A percentile compares a stretch with the other conserved stretches of the same genome.
Evolutionary conservation across 140 eudicot species (phyloP).

Genomic region (Stevia rebaudiana): DNA sequence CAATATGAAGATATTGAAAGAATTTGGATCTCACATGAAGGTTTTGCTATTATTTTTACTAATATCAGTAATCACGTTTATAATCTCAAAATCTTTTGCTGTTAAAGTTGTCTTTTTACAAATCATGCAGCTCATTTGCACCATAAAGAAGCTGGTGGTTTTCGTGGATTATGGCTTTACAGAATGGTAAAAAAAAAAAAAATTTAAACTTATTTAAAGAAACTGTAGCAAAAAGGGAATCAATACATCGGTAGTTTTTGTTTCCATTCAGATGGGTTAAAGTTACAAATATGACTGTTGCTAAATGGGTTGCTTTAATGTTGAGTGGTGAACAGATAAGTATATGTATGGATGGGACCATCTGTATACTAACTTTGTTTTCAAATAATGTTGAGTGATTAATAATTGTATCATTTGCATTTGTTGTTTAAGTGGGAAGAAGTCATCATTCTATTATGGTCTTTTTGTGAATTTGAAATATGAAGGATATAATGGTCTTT

Average conservation of each 20-base stretch:
- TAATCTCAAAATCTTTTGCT: not conserved
- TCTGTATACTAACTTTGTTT: not conserved
- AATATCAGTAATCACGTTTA: not conserved
- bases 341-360: slow-evolving; percentile 7
- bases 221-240: not conserved
- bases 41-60: slow-evolving; percentile 23
- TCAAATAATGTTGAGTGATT: not conserved
- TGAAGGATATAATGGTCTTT: too few species aligned
- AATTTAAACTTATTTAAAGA: not conserved
- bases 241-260: not conserved
- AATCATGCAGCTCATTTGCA: slow-evolving; percentile 60
- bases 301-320: slow-evolving; percentile 72
- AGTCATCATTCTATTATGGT: slow-evolving; percentile 79
- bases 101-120: slow-evolving; percentile 19
- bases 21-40: slow-evolving; percentile 82
- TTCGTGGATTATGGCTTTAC: slow-evolving; percentile 65
- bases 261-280: slow-evolving; percentile 84
- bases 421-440: slow-evolving; percentile 64
- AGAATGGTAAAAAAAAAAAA: slow-evolving; percentile 89
- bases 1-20: slow-evolving; percentile 76
- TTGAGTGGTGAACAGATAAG: slow-evolving; percentile 93
- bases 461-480: too few species aligned
- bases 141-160: slow-evolving; percentile 82
- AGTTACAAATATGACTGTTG: slow-evolving; percentile 67
- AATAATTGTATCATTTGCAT: slow-evolving; percentile 13